Base-by-base conservation (phyloP, 805 yeast species). In the Candida maesae region DNA sequence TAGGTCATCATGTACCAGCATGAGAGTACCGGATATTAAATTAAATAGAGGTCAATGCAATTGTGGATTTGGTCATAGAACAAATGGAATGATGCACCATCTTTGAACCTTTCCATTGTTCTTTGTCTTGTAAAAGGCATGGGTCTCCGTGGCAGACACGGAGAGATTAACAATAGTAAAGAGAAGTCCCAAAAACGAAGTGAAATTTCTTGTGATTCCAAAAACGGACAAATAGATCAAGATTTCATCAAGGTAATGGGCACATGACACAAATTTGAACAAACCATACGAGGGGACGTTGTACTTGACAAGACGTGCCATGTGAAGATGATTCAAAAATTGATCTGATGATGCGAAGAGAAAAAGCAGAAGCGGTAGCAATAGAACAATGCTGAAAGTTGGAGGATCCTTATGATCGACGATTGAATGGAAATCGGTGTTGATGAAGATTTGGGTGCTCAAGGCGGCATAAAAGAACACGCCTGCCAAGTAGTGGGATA, bases 221-320 rank as follows among this genome's bases (percentile, higher is more conserved):
- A 23, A 51, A 9, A 66, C 48, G 1, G 72, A 53, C 0, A 64
- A 34, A 50, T 84, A 84, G 2, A 84, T 70, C 26, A 72, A 20
- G 6, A 80, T 63, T 54, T 84, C 95, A 56, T 81, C 82, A 15
- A 79, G 63, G 51, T 84, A 84, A 58, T 84, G 95, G 0, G 91
- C 83, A 49, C 82, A 76, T 14, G 78, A 65, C 2, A 74, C 66
- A n/a, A 57, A 58, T 32, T 59, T 58, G 55, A 82, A 82, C 35
- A 77, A 47, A 1, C 80, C 70, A 26, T 61, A 57, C 2, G 52
- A 57, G 3, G 95, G 93, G 19, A 70, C 51, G 1, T 76, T 67
- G 53, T 75, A 74, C 23, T 49, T 53, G 42, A 52, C 49, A 28
- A 46, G 52, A 47, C 40, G 59, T 5, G 46, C 56, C 16, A 39